phyloP scores from a whole-genome alignment of 2,329 filamentous ascomycete genomes.

The Chalara sp. region DNA sequence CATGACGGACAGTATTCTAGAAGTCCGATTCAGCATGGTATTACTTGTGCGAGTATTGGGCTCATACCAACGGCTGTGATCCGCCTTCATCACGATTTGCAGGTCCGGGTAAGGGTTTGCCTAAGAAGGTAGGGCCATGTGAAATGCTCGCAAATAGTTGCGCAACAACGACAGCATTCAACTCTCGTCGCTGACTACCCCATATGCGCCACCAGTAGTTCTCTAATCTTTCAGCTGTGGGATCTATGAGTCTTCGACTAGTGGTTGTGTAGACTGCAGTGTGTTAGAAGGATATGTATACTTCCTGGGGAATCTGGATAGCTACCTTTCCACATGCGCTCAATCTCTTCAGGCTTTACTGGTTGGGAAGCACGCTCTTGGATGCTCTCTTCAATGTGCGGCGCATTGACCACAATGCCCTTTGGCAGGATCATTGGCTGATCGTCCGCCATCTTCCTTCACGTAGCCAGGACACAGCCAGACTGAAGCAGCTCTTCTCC shows the following conservation, averaged over 20 bases:
- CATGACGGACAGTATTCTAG: constrained; percentile 11
- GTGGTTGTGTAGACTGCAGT: constrained; percentile 52
- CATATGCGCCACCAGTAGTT: constrained; percentile 63
- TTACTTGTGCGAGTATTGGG: constrained; percentile 2
- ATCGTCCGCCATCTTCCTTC: background rate
- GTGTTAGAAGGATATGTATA: constrained; percentile 8
- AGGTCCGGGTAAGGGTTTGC: constrained; percentile 41
- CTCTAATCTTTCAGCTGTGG: constrained; percentile 55
- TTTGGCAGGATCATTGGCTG: constrained; percentile 42
- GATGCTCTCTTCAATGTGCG: constrained; percentile 45
- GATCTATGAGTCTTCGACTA: constrained; percentile 50
- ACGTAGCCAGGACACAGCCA: constrained; percentile 1
- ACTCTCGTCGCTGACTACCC: constrained; percentile 41
- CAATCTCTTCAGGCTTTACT: constrained; percentile 42
- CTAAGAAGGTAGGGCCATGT: constrained; percentile 47
- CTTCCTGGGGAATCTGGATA: constrained; percentile 1
- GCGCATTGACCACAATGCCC: constrained; percentile 49
- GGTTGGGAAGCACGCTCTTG: constrained; percentile 38
- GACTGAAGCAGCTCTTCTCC: constrained; percentile 24
- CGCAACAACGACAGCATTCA: constrained; percentile 48
- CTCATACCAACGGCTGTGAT: constrained; percentile 35
- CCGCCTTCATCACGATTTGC: constrained; percentile 44
- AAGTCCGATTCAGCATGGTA: constrained; percentile 18
- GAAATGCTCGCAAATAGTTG: constrained; percentile 52
- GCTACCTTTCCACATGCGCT: constrained; percentile 50